Conservation (phyloP, 768 basidiomycete genomes). For the Amanita phalloides region DNA sequence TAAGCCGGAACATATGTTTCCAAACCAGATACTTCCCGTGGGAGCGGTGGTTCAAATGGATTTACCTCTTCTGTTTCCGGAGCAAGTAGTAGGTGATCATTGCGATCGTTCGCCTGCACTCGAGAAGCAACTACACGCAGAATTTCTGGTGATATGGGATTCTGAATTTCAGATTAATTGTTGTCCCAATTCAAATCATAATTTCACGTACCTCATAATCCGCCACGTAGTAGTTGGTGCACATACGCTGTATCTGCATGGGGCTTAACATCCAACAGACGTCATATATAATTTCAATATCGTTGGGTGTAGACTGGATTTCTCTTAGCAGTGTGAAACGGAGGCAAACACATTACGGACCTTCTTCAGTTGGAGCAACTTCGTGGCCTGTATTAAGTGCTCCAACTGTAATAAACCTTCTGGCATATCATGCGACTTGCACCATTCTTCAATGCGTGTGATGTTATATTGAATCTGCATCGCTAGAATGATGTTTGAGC, state of each 20-base stretch:
- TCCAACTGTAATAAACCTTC: slow-evolving; percentile 96
- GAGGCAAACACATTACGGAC: slow-evolving; percentile 23
- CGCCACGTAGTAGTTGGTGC: slow-evolving; percentile 96
- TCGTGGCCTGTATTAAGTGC: slow-evolving; percentile 99
- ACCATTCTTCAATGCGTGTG: slow-evolving; percentile 97
- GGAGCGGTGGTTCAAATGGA: slow-evolving; percentile 86
- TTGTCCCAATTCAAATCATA: background rate
- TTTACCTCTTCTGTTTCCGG: slow-evolving; percentile 98
- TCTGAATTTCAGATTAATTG: slow-evolving; percentile 31
- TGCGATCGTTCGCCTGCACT: slow-evolving; percentile 92
- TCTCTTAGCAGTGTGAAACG: background rate
- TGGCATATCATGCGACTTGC: slow-evolving; percentile 99
- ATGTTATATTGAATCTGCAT: slow-evolving; percentile 99
- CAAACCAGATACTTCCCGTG: slow-evolving; percentile 89
- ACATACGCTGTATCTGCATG: slow-evolving; percentile 98
- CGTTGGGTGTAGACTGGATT: slow-evolving; percentile 74
- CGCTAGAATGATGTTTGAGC: slow-evolving; percentile 34
- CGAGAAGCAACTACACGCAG: slow-evolving; percentile 92
- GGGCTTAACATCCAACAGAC: slow-evolving; percentile 99
- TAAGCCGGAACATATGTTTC: slow-evolving; percentile 96
- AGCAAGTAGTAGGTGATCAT: slow-evolving; percentile 90
- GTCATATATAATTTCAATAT: slow-evolving; percentile 98
- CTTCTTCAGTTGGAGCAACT: slow-evolving; percentile 96
- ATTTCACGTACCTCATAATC: slow-evolving; percentile 78
- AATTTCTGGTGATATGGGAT: slow-evolving; percentile 95